These are phyloP conservation scores for Penicillium ochrochloron DNA, from an alignment of 495 filamentous ascomycete genomes.

Conservation along the genomic window DNA sequence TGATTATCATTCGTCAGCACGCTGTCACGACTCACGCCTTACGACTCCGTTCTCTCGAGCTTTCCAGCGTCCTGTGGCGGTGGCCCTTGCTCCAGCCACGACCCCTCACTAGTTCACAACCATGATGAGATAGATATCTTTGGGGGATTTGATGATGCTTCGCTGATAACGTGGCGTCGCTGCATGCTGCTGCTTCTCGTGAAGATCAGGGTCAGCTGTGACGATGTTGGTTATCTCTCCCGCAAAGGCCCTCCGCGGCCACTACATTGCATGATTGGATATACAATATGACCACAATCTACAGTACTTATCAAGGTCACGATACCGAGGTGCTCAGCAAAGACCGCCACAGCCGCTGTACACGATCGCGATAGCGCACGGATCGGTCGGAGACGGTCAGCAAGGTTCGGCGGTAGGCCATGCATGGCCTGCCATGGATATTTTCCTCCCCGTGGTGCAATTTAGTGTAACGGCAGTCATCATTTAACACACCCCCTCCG, in stretches of 20 bases:
- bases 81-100: slow-evolving; percentile 24
- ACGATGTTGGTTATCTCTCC: background rate
- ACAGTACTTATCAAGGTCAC: slow-evolving; percentile 6
- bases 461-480: background rate
- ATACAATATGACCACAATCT: background rate
- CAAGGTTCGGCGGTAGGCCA: background rate
- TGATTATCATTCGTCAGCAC: slow-evolving; percentile 6
- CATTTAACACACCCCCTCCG: background rate
- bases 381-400: slow-evolving; percentile 23
- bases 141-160: slow-evolving; percentile 7
- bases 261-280: background rate
- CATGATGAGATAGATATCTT: slow-evolving; percentile 14
- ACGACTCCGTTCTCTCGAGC: background rate
- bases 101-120: slow-evolving; percentile 11
- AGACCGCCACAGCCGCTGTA: slow-evolving; percentile 27
- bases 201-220: slow-evolving; percentile 6
- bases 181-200: slow-evolving; percentile 1
- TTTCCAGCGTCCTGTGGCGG: slow-evolving; percentile 9
- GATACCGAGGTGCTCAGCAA: slow-evolving; percentile 17
- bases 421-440: background rate
- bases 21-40: background rate
- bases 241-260: background rate
- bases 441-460: background rate
- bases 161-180: slow-evolving; percentile 18
- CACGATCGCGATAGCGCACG: slow-evolving; percentile 24